phyloP scores from a whole-genome alignment of 2,329 filamentous ascomycete genomes.

The Ophiosphaerella herpotricha region DNA sequence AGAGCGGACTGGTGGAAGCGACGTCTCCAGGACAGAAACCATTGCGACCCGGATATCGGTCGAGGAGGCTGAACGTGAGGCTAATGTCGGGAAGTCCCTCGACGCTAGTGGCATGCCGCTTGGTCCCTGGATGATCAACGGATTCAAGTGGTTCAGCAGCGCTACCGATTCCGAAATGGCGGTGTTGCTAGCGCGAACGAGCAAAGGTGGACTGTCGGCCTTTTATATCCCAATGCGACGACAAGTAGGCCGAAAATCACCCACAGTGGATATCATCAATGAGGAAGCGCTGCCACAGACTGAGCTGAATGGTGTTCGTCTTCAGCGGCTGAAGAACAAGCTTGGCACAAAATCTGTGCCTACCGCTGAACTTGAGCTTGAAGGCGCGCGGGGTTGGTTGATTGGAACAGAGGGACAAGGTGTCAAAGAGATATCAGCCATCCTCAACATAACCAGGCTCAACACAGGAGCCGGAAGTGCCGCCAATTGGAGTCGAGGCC shows the following conservation, averaged over 20 bases:
- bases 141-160: constrained; percentile 75
- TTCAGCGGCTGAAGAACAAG: constrained; percentile 74
- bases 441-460: constrained; percentile 70
- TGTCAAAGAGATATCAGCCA: constrained; percentile 68
- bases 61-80: constrained; percentile 28
- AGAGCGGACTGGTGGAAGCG: constrained; percentile 69
- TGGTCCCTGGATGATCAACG: constrained; percentile 65
- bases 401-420: constrained; percentile 70
- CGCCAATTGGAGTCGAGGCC: constrained; percentile 59
- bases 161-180: constrained; percentile 69
- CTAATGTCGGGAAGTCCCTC: constrained; percentile 25
- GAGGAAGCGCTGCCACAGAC: constrained; percentile 27
- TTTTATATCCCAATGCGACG: constrained; percentile 69
- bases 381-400: constrained; percentile 53
- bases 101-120: constrained; percentile 47
- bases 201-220: constrained; percentile 58
- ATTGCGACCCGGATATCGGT: constrained; percentile 48
- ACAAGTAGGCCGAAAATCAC: constrained; percentile 15
- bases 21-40: constrained; percentile 71
- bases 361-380: constrained; percentile 70
- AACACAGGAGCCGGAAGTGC: constrained; percentile 61
- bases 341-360: constrained; percentile 71
- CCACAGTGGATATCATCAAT: constrained; percentile 2
- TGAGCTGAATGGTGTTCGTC: constrained; percentile 68
- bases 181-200: constrained; percentile 66